Percentiles rank a stretch among this genome's conserved stretches.
phyloP scores from a whole-genome alignment of 83 land plant species.

The Picea abies region DNA sequence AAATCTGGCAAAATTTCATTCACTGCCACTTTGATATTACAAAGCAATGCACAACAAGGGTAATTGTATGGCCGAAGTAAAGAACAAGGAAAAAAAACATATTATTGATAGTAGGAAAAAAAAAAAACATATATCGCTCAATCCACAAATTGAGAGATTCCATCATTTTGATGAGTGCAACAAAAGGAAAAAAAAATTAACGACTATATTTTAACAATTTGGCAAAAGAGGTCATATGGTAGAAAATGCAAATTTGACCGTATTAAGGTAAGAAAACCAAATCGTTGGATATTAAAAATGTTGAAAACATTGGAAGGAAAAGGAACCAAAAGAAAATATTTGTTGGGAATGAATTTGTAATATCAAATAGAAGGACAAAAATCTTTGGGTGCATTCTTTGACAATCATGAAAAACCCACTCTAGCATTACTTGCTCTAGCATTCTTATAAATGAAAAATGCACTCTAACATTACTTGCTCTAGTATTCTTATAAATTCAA shows the following conservation, averaged over 20 bases:
- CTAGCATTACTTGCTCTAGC: too few species aligned
- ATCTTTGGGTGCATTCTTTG: too few species aligned
- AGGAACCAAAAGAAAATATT: background rate
- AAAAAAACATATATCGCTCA: background rate
- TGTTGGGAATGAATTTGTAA: background rate
- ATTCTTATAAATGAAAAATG: too few species aligned
- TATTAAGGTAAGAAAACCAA: background rate
- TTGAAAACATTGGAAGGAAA: background rate
- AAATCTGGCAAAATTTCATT: constrained; percentile 9
- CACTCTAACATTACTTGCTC: too few species aligned
- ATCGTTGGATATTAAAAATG: background rate
- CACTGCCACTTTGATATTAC: constrained; percentile 5
- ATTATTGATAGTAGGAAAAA: background rate
- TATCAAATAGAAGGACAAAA: too few species aligned
- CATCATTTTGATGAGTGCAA: background rate
- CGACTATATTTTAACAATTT: background rate
- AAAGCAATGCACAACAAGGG: constrained; percentile 10
- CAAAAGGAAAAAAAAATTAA: background rate
- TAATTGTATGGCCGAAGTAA: background rate
- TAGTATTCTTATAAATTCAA: too few species aligned
- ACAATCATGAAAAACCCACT: too few species aligned
- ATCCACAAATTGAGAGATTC: constrained; percentile 1
- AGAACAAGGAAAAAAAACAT: background rate
- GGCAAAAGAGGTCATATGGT: background rate
- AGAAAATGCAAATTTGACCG: background rate